Percentiles rank a stretch among this genome's conserved stretches.
phyloP scores from a whole-genome alignment of 805 yeast genomes.

The Kuraishia piskuri region DNA sequence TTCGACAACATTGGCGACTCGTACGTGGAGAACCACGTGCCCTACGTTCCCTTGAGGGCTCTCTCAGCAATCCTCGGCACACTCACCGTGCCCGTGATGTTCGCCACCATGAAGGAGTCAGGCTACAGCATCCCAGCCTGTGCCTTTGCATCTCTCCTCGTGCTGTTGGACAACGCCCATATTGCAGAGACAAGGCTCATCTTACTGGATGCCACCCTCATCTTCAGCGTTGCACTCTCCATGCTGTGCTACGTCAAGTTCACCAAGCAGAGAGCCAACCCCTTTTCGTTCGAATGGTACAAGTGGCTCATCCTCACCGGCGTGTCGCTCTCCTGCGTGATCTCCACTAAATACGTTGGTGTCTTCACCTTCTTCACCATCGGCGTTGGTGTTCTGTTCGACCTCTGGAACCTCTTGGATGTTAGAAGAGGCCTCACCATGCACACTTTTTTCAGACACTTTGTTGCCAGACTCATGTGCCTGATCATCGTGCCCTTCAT shows the following conservation, averaged over 20 bases:
- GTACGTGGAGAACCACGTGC: constrained; percentile 72
- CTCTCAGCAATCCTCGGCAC: constrained; percentile 78
- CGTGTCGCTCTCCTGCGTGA: constrained; percentile 77
- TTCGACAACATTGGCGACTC: constrained; percentile 84
- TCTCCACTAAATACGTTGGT: constrained; percentile 95
- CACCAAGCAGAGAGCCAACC: constrained; percentile 53
- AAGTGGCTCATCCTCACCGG: constrained; percentile 83
- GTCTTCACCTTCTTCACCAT: constrained; percentile 81
- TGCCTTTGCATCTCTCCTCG: constrained; percentile 64
- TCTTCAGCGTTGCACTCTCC: constrained; percentile 75
- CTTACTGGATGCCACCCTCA: constrained; percentile 82
- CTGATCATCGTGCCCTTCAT: constrained; percentile 74
- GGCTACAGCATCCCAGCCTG: constrained; percentile 75
- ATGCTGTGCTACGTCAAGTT: constrained; percentile 74
- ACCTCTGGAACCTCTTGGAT: constrained; percentile 84
- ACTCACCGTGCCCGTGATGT: constrained; percentile 75
- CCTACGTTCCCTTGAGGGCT: constrained; percentile 76
- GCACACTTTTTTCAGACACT: constrained; percentile 54
- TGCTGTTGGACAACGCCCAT: constrained; percentile 85
- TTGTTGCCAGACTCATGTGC: constrained; percentile 60
- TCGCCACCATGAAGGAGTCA: constrained; percentile 77
- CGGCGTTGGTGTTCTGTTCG: constrained; percentile 79
- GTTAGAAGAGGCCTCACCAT: constrained; percentile 55
- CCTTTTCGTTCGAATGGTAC: constrained; percentile 78
- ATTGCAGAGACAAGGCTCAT: constrained; percentile 86